A percentile compares a stretch with the other conserved stretches of the same genome.
Conservation (phyloP, 345 rosid genomes). For the Eucalyptus caleyi region DNA sequence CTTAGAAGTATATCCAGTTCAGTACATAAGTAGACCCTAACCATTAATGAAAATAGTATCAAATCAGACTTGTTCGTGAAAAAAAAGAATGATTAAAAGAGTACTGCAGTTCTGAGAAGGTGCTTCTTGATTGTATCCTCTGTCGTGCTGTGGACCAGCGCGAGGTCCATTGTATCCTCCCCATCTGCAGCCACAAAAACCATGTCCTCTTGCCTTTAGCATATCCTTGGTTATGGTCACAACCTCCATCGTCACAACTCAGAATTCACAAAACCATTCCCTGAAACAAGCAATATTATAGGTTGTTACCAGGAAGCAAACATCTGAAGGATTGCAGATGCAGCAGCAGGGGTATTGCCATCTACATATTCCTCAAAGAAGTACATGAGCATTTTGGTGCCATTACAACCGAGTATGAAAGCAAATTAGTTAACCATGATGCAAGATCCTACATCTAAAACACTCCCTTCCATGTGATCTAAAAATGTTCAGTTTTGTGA, state of each 20-base stretch:
- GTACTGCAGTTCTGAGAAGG: slow-evolving; percentile 15
- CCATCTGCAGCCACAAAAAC: slow-evolving; percentile 55
- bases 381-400: neutral
- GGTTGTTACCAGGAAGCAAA: neutral
- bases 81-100: neutral
- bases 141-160: slow-evolving; percentile 48
- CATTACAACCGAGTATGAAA: neutral
- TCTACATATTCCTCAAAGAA: neutral
- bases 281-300: too few species aligned
- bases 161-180: slow-evolving; percentile 78
- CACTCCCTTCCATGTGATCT: neutral
- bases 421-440: neutral
- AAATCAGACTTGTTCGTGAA: neutral
- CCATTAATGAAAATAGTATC: neutral
- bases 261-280: too few species aligned
- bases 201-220: slow-evolving; percentile 72
- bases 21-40: neutral
- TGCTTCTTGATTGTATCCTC: slow-evolving; percentile 49
- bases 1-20: too few species aligned
- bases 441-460: neutral
- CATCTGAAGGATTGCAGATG: neutral
- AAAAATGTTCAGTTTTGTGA: neutral
- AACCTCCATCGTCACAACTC: too few species aligned
- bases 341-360: neutral
- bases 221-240: slow-evolving; percentile 25